These are phyloP conservation scores for Tolypocladium paradoxum DNA, from an alignment of 2,329 filamentous ascomycete genomes.

Conservation along the genomic window DNA sequence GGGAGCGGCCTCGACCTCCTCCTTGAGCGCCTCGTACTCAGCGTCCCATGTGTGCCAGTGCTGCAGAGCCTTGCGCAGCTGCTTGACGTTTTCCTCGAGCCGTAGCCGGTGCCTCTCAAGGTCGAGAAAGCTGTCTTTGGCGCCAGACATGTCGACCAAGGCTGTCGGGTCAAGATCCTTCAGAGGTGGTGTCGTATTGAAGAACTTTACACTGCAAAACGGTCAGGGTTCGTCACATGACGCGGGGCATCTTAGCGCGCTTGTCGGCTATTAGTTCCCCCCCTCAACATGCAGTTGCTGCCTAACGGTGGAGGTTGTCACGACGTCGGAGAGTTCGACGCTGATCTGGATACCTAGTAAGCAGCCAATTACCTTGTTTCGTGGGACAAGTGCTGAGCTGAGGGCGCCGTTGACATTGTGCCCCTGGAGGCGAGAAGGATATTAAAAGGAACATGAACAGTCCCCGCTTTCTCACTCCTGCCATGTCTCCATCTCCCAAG, in stretches of 20 bases:
- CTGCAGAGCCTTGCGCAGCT: slow-evolving; percentile 64
- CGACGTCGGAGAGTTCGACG: neutral
- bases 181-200: neutral
- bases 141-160: slow-evolving; percentile 24
- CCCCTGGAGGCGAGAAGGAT: neutral
- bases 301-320: too few species aligned
- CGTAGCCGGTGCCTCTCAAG: slow-evolving; percentile 65
- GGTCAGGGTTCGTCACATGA: too few species aligned
- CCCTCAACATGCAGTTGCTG: too few species aligned
- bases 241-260: too few species aligned
- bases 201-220: too few species aligned
- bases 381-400: neutral
- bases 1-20: slow-evolving; percentile 56
- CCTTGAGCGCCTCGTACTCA: slow-evolving; percentile 82
- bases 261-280: too few species aligned
- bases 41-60: slow-evolving; percentile 89
- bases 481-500: neutral
- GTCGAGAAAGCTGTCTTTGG: slow-evolving; percentile 46
- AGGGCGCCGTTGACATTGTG: neutral
- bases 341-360: neutral
- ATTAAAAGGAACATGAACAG: neutral
- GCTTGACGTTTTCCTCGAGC: slow-evolving; percentile 60
- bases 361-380: neutral
- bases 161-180: neutral
- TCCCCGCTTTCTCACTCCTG: neutral